Conservation (phyloP, 768 basidiomycete genomes). For the Tricholoma saponaceum region DNA sequence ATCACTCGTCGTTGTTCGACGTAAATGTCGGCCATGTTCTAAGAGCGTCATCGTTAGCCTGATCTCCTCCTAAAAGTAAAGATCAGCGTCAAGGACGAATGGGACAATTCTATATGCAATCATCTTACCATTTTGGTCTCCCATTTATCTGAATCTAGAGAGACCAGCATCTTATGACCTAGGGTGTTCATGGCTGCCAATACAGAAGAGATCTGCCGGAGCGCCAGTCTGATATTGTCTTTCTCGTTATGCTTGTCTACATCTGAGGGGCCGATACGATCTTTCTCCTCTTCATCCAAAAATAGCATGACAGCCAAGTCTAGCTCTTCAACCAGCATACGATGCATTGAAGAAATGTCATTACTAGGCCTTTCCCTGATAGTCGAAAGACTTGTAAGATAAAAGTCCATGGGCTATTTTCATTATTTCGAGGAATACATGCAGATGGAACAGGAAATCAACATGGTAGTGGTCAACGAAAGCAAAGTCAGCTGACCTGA, state of each 20-base stretch:
- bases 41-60: constrained; percentile 34
- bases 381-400: constrained; percentile 35
- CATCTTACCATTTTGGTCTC: constrained; percentile 21
- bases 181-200: constrained; percentile 13
- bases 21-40: constrained; percentile 37
- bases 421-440: constrained; percentile 12
- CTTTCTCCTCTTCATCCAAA: constrained; percentile 27
- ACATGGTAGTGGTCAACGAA: constrained; percentile 5
- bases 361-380: constrained; percentile 18
- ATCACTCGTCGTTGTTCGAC: constrained; percentile 29
- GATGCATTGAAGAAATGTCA: constrained; percentile 24
- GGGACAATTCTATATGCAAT: background rate
- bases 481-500: constrained; percentile 36
- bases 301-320: constrained; percentile 38
- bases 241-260: constrained; percentile 6
- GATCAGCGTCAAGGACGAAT: background rate
- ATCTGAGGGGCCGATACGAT: background rate
- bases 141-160: constrained; percentile 5
- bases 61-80: constrained; percentile 23
- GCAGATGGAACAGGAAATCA: constrained; percentile 15
- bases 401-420: constrained; percentile 49
- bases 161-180: constrained; percentile 9
- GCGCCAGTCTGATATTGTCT: constrained; percentile 12
- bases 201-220: constrained; percentile 11
- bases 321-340: constrained; percentile 35